Conservation (phyloP, 768 basidiomycete genomes). For the Epithele typhae region DNA sequence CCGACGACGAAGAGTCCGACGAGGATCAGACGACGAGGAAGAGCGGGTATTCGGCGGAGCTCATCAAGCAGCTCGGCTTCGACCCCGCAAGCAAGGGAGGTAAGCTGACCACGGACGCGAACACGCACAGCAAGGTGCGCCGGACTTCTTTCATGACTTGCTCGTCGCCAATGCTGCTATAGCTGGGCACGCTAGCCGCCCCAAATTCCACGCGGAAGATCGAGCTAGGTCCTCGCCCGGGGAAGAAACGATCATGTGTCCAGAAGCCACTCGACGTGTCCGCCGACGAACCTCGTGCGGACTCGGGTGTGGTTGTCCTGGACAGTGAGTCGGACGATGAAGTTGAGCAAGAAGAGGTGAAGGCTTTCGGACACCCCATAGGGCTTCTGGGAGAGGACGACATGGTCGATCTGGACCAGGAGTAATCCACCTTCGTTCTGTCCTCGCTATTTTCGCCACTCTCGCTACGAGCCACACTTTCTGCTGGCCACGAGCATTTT, state of each 20-base stretch:
- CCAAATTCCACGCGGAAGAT: slow-evolving; percentile 50
- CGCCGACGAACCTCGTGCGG: slow-evolving; percentile 3
- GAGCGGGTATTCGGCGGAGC: slow-evolving; percentile 56
- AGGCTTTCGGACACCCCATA: slow-evolving; percentile 8
- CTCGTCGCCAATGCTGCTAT: too few relatives aligned
- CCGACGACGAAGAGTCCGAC: slow-evolving; percentile 11
- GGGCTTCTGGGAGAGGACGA: slow-evolving; percentile 1
- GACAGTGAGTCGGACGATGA: slow-evolving; percentile 26
- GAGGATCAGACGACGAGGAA: slow-evolving; percentile 26
- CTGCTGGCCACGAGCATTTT: too few relatives aligned
- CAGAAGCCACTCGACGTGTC: slow-evolving; percentile 33
- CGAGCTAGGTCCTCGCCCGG: slow-evolving; percentile 58
- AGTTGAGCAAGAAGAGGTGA: slow-evolving; percentile 16
- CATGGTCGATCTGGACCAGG: slow-evolving; percentile 25
- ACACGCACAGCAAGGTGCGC: slow-evolving; percentile 54
- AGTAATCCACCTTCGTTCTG: too few relatives aligned
- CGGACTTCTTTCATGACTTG: too few relatives aligned
- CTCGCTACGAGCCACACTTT: too few relatives aligned
- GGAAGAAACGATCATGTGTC: slow-evolving; percentile 42
- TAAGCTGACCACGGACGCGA: slow-evolving; percentile 31
- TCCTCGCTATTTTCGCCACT: too few relatives aligned
- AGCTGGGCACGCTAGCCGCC: slow-evolving; percentile 57
- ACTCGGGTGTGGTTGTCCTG: background rate
- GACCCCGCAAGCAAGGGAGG: slow-evolving; percentile 65
- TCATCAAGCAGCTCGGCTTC: slow-evolving; percentile 74